Evolutionary conservation across 75 land plant genomes (phyloP).

Genomic region (Picea glauca): DNA sequence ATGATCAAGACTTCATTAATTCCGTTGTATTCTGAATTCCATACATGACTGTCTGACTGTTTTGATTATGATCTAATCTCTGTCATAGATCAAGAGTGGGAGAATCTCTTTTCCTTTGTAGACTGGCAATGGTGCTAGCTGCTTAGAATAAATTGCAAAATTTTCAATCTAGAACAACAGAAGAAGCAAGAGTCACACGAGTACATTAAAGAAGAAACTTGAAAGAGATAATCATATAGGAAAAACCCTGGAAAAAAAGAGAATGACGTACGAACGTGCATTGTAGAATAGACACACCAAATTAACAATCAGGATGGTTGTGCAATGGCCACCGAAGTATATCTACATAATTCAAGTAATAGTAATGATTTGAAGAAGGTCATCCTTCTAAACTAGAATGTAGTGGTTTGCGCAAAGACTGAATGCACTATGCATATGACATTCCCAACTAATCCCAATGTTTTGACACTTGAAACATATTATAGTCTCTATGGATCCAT

Average conservation of each 20-base stretch:
- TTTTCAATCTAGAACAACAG: background rate
- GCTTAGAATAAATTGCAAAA: background rate
- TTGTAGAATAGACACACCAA: background rate
- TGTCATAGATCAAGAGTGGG: background rate
- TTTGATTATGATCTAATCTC: background rate
- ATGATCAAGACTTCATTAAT: background rate
- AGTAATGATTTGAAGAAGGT: too few relatives aligned
- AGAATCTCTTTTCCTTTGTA: background rate
- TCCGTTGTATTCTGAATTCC: background rate
- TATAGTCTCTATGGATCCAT: background rate
- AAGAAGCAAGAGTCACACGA: background rate
- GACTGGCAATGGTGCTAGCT: background rate
- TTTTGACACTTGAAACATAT: too few relatives aligned
- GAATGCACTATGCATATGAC: background rate
- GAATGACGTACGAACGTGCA: background rate
- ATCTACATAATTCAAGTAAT: background rate
- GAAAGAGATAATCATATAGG: background rate
- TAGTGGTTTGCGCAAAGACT: background rate
- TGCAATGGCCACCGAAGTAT: background rate
- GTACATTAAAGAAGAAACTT: background rate
- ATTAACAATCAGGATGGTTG: background rate
- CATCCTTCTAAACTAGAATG: background rate
- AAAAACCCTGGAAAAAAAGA: background rate
- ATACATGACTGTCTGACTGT: background rate
- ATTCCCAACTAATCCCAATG: too few relatives aligned